Conservation (phyloP, 306 rosid genomes). For the Trifolium repens region DNA sequence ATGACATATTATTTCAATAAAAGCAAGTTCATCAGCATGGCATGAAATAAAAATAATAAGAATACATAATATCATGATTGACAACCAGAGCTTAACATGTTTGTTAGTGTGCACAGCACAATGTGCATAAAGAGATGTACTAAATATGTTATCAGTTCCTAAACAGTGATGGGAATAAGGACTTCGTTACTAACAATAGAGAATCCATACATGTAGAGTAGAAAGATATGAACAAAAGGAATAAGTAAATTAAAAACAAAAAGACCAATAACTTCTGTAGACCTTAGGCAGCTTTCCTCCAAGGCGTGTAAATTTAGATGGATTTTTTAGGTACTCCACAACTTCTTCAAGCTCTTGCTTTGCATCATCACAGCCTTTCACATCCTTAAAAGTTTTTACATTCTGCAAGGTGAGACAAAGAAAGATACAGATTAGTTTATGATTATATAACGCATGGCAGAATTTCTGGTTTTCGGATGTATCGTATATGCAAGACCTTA, state of each 20-base stretch:
- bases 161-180: neutral
- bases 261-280: slow-evolving; percentile 37
- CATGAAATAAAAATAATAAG: slow-evolving; percentile 13
- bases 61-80: slow-evolving; percentile 23
- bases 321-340: slow-evolving; percentile 95
- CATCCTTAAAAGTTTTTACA: slow-evolving; percentile 98
- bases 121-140: slow-evolving; percentile 31
- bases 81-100: slow-evolving; percentile 31
- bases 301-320: slow-evolving; percentile 93
- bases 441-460: neutral
- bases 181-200: slow-evolving; percentile 19
- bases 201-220: slow-evolving; percentile 12
- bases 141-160: slow-evolving; percentile 22
- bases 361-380: slow-evolving; percentile 99
- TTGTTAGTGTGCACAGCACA: slow-evolving; percentile 31
- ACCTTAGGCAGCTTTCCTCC: slow-evolving; percentile 99
- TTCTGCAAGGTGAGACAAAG: slow-evolving; percentile 58
- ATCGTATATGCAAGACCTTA: slow-evolving; percentile 24
- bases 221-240: slow-evolving; percentile 37
- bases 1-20: slow-evolving; percentile 17
- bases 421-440: slow-evolving; percentile 14
- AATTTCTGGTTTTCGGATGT: slow-evolving; percentile 21
- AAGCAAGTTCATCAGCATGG: slow-evolving; percentile 34
- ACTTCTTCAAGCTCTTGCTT: slow-evolving; percentile 99
- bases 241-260: slow-evolving; percentile 20